phyloP scores from a whole-genome alignment of 169 alveolate genomes.

The Fabrea salina region DNA sequence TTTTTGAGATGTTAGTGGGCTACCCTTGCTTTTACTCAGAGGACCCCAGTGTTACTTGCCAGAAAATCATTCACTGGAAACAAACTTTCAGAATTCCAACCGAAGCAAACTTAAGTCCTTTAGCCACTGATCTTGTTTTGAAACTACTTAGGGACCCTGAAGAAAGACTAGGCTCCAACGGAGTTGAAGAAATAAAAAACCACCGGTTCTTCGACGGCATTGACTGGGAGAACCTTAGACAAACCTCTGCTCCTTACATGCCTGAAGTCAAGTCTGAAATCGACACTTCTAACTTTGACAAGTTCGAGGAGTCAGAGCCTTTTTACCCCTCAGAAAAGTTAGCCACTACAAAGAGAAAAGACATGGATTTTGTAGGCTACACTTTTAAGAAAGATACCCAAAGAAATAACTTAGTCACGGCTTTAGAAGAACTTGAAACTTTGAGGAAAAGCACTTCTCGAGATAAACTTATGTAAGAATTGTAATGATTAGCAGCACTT shows the following conservation, averaged over 20 bases:
- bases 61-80: constrained; percentile 84
- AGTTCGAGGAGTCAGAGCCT: constrained; percentile 48
- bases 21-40: constrained; percentile 84
- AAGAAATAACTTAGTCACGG: not conserved
- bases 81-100: constrained; percentile 69
- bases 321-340: not conserved
- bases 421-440: not conserved
- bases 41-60: constrained; percentile 64
- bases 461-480: too few species aligned
- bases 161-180: constrained; percentile 48
- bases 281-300: constrained; percentile 47
- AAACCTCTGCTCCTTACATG: constrained; percentile 58
- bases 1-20: constrained; percentile 86
- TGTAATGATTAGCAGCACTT: too few species aligned
- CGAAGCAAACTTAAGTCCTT: constrained; percentile 73
- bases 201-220: constrained; percentile 75
- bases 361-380: constrained; percentile 2
- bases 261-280: constrained; percentile 43
- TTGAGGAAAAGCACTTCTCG: not conserved
- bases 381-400: not conserved
- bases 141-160: constrained; percentile 68
- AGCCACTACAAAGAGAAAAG: not conserved
- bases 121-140: constrained; percentile 76
- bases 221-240: constrained; percentile 47
- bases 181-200: constrained; percentile 77